Percentiles rank a stretch among this genome's conserved stretches.
Conservation (phyloP, 2,329 filamentous ascomycete genomes). For the Alternaria solani region DNA sequence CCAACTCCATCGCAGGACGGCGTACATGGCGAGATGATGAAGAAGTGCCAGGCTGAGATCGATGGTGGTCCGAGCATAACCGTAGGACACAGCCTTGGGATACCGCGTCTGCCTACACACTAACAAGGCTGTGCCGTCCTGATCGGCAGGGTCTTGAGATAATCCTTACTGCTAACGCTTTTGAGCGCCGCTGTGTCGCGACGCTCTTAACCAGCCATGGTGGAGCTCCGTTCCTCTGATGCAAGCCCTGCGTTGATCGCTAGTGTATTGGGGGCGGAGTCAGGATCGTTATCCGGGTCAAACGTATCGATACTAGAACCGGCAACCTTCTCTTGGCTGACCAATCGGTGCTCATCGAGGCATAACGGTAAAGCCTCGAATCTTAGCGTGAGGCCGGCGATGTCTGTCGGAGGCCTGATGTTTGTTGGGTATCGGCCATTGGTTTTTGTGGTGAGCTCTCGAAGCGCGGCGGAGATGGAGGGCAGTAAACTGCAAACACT, state of each 20-base stretch:
- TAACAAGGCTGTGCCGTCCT: neutral
- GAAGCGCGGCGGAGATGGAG: neutral
- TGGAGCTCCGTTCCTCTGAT: neutral
- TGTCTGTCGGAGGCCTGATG: too few species aligned
- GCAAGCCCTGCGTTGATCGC: neutral
- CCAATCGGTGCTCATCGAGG: neutral
- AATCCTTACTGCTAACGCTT: neutral
- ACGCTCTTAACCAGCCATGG: neutral
- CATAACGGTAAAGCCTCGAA: neutral
- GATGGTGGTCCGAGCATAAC: neutral
- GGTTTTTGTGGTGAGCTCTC: neutral
- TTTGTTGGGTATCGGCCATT: too few species aligned
- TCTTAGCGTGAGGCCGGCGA: too few species aligned
- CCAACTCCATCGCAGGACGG: neutral
- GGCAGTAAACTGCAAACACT: neutral
- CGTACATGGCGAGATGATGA: neutral
- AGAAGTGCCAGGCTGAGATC: neutral
- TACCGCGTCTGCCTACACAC: neutral
- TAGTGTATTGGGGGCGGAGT: neutral
- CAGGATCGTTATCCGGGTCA: neutral
- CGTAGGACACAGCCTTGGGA: neutral
- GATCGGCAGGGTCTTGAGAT: neutral
- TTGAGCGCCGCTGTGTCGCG: neutral
- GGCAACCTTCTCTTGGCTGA: neutral
- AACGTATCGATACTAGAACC: neutral